These are phyloP conservation scores for Pseudogymnoascus sp. DNA, from an alignment of 2,329 filamentous ascomycete genomes.

Conservation along the genomic window DNA sequence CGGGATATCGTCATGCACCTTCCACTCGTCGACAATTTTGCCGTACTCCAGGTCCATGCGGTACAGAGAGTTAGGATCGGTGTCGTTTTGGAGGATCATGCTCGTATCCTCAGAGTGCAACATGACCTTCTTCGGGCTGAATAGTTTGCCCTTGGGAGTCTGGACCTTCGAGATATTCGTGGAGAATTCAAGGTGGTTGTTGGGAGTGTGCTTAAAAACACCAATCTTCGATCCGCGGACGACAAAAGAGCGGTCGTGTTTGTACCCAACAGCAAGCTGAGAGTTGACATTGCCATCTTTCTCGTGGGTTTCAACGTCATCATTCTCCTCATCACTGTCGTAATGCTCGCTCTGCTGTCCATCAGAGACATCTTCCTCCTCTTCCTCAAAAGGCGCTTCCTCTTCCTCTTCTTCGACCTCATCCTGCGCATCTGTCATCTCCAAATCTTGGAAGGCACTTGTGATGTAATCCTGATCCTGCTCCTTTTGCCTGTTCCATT, in stretches of 20 bases:
- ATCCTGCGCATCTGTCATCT: slow-evolving; percentile 69
- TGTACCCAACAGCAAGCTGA: slow-evolving; percentile 90
- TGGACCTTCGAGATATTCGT: slow-evolving; percentile 96
- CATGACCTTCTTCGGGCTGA: slow-evolving; percentile 69
- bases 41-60: slow-evolving; percentile 97
- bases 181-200: slow-evolving; percentile 90
- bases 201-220: slow-evolving; percentile 91
- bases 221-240: slow-evolving; percentile 97
- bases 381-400: slow-evolving; percentile 34
- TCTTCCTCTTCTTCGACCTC: slow-evolving; percentile 41
- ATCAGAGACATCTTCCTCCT: slow-evolving; percentile 50
- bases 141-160: slow-evolving; percentile 76
- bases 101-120: slow-evolving; percentile 29
- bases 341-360: slow-evolving; percentile 64
- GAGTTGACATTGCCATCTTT: slow-evolving; percentile 83
- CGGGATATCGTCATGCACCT: slow-evolving; percentile 90
- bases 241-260: slow-evolving; percentile 93
- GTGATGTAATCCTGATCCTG: slow-evolving; percentile 89
- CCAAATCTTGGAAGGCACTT: slow-evolving; percentile 89
- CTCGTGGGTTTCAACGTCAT: slow-evolving; percentile 59
- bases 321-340: slow-evolving; percentile 70
- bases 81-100: slow-evolving; percentile 29
- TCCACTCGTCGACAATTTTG: slow-evolving; percentile 98
- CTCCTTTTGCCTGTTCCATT: slow-evolving; percentile 90
- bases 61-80: slow-evolving; percentile 84